Evolutionary conservation across 108 stramenopile species (phyloP), one percentile per base, ranked within the genome.

Genomic region (Cyclotella kingstonii): DNA sequence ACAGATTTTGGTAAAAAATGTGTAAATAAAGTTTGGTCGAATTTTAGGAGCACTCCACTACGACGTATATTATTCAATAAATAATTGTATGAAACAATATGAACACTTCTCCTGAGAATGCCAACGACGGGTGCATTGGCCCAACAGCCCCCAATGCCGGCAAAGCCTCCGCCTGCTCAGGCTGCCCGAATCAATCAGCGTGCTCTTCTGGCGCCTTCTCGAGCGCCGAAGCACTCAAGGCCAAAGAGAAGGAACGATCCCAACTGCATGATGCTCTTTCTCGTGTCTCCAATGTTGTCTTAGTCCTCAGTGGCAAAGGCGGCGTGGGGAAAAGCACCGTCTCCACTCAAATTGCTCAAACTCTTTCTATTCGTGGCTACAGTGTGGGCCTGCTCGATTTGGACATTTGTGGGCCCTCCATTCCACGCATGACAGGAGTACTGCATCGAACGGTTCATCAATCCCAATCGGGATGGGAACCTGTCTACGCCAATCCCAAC

Each of bases 311-410:
- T 27, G 99, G 99, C 23, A 99, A 99, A 82, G 99, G 99, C 3
- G 97, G 97, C 26, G 99, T 98, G 6, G 99, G 99, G 10, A 99
- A 96, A 80, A 87, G 83, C 29, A 99, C 99, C 0, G 81, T 99
- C 9, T 78, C 94, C 8, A 90, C 91, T 22, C 99, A 99, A 76
- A 60, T 99, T 21, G 91, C 95, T 4, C 95, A 94, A 54, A 77
- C 94, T 0, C 71, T 99, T 23, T 90, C 96, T 5, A 60, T 71
- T 0, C 70, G 89, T 50, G 97, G 96, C 12, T 91, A 93, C 56
- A 81, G 86, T 34, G 98, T 98, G 31, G 99, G 99, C 0, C 67
- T 99, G 38, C 71, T 99, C 36, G 99, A 98, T 71, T 87, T 98
- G 2, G 99, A 99, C 70, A 91, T 99, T 12, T 98, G 98, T 61